phyloP scores from a whole-genome alignment of 257 asterid species.

The Ehretia macrophylla region DNA sequence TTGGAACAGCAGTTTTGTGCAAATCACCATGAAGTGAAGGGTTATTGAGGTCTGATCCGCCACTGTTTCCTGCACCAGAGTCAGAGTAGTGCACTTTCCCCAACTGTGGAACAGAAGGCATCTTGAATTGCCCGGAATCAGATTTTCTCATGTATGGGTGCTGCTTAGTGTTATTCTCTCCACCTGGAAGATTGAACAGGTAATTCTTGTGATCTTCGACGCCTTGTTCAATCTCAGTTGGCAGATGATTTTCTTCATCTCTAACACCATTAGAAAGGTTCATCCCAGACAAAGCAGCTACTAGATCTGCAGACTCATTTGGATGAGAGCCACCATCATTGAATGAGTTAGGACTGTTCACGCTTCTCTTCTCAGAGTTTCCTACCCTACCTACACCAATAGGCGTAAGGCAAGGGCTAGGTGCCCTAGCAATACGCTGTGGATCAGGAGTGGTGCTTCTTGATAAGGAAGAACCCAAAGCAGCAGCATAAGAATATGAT shows the following conservation, averaged over 20 bases:
- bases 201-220: constrained; percentile 2
- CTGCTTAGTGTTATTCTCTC: constrained; percentile 9
- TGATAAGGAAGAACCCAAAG: constrained; percentile 23
- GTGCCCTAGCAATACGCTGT: constrained; percentile 18
- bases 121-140: constrained; percentile 9
- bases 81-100: not conserved
- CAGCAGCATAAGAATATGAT: constrained; percentile 20
- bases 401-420: constrained; percentile 15
- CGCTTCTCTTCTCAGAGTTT: constrained; percentile 12
- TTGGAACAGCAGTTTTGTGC: not conserved
- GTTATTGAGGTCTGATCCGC: not conserved
- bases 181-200: constrained; percentile 9
- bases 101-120: constrained; percentile 1
- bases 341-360: constrained; percentile 14
- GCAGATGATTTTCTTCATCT: constrained; percentile 5
- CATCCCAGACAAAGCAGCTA: constrained; percentile 21
- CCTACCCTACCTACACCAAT: constrained; percentile 12
- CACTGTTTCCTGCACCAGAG: not conserved
- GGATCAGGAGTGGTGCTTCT: constrained; percentile 22
- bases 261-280: constrained; percentile 12
- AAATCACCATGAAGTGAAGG: not conserved
- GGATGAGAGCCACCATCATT: constrained; percentile 1
- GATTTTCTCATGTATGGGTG: constrained; percentile 8
- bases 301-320: constrained; percentile 11
- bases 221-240: not conserved